Conservation (phyloP, 495 filamentous ascomycete species). For the Aspergillus diversus region DNA sequence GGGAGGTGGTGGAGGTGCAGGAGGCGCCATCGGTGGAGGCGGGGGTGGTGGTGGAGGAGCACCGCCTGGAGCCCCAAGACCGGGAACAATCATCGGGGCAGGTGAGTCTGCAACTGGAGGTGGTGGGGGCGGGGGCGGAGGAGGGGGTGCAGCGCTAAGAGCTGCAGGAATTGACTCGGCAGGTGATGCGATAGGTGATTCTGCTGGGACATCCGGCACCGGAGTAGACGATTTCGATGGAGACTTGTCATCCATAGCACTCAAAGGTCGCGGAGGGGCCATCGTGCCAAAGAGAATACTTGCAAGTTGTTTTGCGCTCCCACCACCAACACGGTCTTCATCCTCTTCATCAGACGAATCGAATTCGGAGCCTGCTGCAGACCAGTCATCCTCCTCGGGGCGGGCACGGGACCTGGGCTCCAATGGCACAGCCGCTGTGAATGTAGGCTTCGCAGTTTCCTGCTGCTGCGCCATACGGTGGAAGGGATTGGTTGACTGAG, state of each 20-base stretch:
- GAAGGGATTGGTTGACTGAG: constrained; percentile 90
- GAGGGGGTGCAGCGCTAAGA: constrained; percentile 31
- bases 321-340: constrained; percentile 72
- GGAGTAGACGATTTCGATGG: constrained; percentile 44
- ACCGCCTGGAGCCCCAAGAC: constrained; percentile 34
- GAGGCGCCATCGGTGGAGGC: constrained; percentile 48
- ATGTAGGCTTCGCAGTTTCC: constrained; percentile 39
- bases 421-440: constrained; percentile 41
- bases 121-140: constrained; percentile 37
- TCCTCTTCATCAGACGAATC: constrained; percentile 71
- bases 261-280: constrained; percentile 88
- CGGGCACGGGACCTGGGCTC: constrained; percentile 57
- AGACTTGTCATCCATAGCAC: constrained; percentile 74
- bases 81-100: constrained; percentile 29
- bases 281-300: constrained; percentile 96
- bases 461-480: constrained; percentile 75
- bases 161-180: constrained; percentile 19
- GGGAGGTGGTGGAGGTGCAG: constrained; percentile 39
- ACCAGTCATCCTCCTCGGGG: constrained; percentile 87
- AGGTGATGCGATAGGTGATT: constrained; percentile 15
- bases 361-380: constrained; percentile 76
- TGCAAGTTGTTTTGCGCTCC: constrained; percentile 87
- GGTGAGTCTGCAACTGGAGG: constrained; percentile 28
- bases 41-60: constrained; percentile 47
- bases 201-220: constrained; percentile 39